Percentiles rank a stretch among this genome's conserved stretches.
These are phyloP conservation scores for Solanum aculeatissimum DNA, from an alignment of 305 asterid species.

Conservation along the genomic window DNA sequence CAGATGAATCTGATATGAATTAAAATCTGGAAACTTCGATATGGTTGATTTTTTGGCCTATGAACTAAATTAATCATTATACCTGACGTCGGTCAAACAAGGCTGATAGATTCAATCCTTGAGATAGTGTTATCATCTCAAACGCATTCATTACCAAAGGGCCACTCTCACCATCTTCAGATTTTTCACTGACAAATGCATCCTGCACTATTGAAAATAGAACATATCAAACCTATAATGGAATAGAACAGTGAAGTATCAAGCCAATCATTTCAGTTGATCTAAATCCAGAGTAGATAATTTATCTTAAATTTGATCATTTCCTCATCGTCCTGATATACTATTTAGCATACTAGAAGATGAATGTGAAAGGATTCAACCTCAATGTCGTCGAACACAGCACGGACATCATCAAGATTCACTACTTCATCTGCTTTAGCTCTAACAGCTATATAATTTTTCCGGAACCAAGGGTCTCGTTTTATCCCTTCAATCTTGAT, in stretches of 20 bases:
- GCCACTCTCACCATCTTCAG: slow-evolving; percentile 30
- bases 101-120: slow-evolving; percentile 87
- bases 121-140: slow-evolving; percentile 97
- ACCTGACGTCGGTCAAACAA: slow-evolving; percentile 96
- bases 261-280: background rate
- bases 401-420: slow-evolving; percentile 78
- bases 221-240: background rate
- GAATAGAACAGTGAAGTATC: background rate
- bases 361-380: slow-evolving; percentile 17
- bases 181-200: slow-evolving; percentile 63
- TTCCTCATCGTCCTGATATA: background rate
- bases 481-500: slow-evolving; percentile 64
- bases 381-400: slow-evolving; percentile 87
- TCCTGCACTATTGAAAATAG: slow-evolving; percentile 44
- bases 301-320: background rate
- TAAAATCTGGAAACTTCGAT: background rate
- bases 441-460: slow-evolving; percentile 49
- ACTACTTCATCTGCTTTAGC: slow-evolving; percentile 66
- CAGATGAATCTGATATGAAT: background rate
- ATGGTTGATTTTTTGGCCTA: background rate
- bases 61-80: slow-evolving; percentile 3
- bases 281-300: background rate
- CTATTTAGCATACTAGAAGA: background rate
- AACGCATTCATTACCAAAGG: slow-evolving; percentile 94
- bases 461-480: slow-evolving; percentile 73